A percentile compares a stretch with the other conserved stretches of the same genome.
Conservation (phyloP, 164 flowering plant genomes). For the Kingdonia uniflora region DNA sequence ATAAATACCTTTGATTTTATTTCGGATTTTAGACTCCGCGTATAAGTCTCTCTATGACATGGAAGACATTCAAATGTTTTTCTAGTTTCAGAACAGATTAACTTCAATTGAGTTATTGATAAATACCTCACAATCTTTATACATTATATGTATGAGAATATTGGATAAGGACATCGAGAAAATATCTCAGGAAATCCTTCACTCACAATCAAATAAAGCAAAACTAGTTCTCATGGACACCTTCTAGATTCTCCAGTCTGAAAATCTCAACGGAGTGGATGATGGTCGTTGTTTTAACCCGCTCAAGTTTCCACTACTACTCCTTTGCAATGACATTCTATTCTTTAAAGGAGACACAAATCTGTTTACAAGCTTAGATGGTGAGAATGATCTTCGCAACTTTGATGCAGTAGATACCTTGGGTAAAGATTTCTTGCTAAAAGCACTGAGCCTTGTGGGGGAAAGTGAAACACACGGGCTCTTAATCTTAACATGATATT, state of each 20-base stretch:
- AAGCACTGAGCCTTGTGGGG: slow-evolving; percentile 25
- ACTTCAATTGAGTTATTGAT: slow-evolving; percentile 5
- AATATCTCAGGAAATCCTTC: slow-evolving; percentile 9
- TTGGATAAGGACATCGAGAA: slow-evolving; percentile 15
- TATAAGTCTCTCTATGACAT: too few relatives aligned
- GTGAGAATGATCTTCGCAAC: slow-evolving; percentile 57
- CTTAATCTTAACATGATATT: slow-evolving; percentile 45
- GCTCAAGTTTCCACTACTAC: slow-evolving; percentile 24
- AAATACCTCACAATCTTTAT: slow-evolving; percentile 3
- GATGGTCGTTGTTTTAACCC: slow-evolving; percentile 51
- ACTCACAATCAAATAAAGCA: neutral
- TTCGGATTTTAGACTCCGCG: too few relatives aligned
- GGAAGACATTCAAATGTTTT: too few relatives aligned
- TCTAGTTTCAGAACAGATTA: too few relatives aligned
- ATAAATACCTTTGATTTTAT: too few relatives aligned
- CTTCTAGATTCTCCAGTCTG: slow-evolving; percentile 22
- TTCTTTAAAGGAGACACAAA: neutral
- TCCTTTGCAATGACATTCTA: slow-evolving; percentile 48
- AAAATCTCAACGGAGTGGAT: slow-evolving; percentile 22
- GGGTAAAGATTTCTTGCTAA: slow-evolving; percentile 27
- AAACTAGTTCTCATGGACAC: neutral
- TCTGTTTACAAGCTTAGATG: slow-evolving; percentile 1
- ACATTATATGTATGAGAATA: neutral
- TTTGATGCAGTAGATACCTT: slow-evolving; percentile 38
- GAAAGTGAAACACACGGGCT: slow-evolving; percentile 30